Evolutionary conservation across 257 asterid genomes (phyloP).

Genomic region (Solanum rostratum): DNA sequence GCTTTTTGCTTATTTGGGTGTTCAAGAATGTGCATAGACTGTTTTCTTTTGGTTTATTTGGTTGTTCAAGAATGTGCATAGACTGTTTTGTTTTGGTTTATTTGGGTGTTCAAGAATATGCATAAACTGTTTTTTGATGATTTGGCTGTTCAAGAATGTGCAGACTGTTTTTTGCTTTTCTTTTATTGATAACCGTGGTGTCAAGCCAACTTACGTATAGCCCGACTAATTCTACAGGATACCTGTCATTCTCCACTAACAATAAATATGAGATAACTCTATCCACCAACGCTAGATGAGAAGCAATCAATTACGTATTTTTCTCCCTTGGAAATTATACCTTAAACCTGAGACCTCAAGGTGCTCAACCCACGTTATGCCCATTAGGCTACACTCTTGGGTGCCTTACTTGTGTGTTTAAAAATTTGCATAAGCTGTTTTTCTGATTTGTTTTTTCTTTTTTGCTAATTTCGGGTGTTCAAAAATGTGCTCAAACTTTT

Average conservation of each 20-base stretch:
- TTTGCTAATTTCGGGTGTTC: background rate
- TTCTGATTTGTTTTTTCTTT: background rate
- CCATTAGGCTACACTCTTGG: too few relatives aligned
- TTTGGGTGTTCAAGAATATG: background rate
- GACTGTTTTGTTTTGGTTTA: constrained; percentile 21
- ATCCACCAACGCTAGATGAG: too few relatives aligned
- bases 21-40: background rate
- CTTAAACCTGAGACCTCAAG: too few relatives aligned
- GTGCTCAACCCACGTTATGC: too few relatives aligned
- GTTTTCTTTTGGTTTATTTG: constrained; percentile 27
- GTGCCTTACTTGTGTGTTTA: background rate
- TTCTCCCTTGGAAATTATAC: too few relatives aligned
- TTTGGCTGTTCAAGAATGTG: background rate
- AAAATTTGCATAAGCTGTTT: background rate
- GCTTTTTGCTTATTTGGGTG: background rate
- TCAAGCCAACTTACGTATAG: too few relatives aligned
- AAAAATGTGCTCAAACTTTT: background rate
- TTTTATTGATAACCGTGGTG: too few relatives aligned
- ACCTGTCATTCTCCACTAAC: too few relatives aligned
- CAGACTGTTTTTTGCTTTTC: too few relatives aligned
- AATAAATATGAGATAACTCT: too few relatives aligned
- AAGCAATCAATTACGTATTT: too few relatives aligned
- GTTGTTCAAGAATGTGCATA: constrained; percentile 19
- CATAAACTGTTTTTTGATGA: constrained; percentile 22
- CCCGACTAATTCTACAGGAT: too few relatives aligned